Evolutionary conservation across 2,329 filamentous ascomycete species (phyloP), one percentile per base, ranked within the genome.

Genomic region (Cladosporium sphaerospermum): DNA sequence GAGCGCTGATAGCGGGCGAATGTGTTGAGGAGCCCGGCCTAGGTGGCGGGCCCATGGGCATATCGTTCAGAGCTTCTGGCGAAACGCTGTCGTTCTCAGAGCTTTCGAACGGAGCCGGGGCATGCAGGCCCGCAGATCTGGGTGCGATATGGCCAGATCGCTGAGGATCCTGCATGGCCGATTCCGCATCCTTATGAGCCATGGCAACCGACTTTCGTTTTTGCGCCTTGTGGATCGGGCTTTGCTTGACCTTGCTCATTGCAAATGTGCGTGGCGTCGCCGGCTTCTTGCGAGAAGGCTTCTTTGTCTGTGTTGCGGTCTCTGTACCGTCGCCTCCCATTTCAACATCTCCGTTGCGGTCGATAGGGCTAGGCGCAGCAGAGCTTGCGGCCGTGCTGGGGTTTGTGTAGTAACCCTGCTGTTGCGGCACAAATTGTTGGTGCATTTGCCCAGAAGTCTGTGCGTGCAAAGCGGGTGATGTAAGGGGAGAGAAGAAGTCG

Each of bases 401-500:
- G 69, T 75, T 60, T 66, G 74, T 59, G 59, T 70, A 64, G 69
- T 74, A 57, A 63, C 75, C 63, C 58, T 57, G 68, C 64, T 54
- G 53, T 44, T 73, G 69, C 47, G 81, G 65, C 72, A 64, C 58
- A 31, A 61, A 65, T 11, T 55, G 54, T 46, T 64, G 64, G 56
- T 56, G 67, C 64, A 56, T 55, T 47, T 73, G 67, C 44, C 39
- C 80, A 61, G 73, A 23, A 56, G 75, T 81, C 66, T 90, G 86
- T 1, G 87, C 86, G 67, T 88, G 85, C 14, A 93, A 74, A 3
- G 88, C 87, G 1, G 88, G 88, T 13, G 88, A 93, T 4, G 86
- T 90, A 45, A 93, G 76, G 9, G 88, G 88, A 64, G 88, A 93
- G 67, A 93, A 91, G 71, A 90, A 92, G 33, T 86, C 80, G 34